phyloP scores from a whole-genome alignment of 2,329 filamentous ascomycete genomes.

The Pseudocercospora crystallina region DNA sequence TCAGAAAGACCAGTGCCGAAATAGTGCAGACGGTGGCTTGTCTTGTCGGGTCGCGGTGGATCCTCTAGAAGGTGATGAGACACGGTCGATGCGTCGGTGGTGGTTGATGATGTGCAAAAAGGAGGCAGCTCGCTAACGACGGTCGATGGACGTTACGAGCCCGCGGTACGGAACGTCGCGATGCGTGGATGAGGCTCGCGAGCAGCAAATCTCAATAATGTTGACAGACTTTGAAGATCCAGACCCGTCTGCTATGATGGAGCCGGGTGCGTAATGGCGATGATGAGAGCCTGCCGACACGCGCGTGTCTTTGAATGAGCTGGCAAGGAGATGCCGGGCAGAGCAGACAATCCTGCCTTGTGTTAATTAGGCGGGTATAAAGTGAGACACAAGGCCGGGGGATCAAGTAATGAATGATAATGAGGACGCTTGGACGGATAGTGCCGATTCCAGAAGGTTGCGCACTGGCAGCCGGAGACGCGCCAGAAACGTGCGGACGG shows the following conservation, averaged over 20 bases:
- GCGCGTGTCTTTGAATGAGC: slow-evolving; percentile 11
- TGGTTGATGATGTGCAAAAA: slow-evolving; percentile 16
- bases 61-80: slow-evolving; percentile 32
- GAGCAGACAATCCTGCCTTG: slow-evolving; percentile 15
- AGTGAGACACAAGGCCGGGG: slow-evolving; percentile 24
- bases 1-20: slow-evolving; percentile 34
- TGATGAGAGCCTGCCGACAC: background rate
- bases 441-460: slow-evolving; percentile 24
- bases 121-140: slow-evolving; percentile 18
- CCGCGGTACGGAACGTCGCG: slow-evolving; percentile 22
- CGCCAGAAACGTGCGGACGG: background rate
- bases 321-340: slow-evolving; percentile 20
- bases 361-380: slow-evolving; percentile 26
- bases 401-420: slow-evolving; percentile 19
- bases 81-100: slow-evolving; percentile 26
- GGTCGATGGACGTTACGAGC: slow-evolving; percentile 8
- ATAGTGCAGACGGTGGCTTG: slow-evolving; percentile 33
- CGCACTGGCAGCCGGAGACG: slow-evolving; percentile 9
- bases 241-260: too few relatives aligned
- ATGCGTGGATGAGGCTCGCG: slow-evolving; percentile 4
- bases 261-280: too few relatives aligned
- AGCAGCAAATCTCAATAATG: too few relatives aligned
- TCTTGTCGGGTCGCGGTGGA: slow-evolving; percentile 27
- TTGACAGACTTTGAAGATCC: too few relatives aligned
- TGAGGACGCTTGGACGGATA: slow-evolving; percentile 10